A percentile compares a stretch with the other conserved stretches of the same genome.
Evolutionary conservation across 192 early-diverging fungal species (phyloP).

Genomic region (Umbelopsis vinacea): DNA sequence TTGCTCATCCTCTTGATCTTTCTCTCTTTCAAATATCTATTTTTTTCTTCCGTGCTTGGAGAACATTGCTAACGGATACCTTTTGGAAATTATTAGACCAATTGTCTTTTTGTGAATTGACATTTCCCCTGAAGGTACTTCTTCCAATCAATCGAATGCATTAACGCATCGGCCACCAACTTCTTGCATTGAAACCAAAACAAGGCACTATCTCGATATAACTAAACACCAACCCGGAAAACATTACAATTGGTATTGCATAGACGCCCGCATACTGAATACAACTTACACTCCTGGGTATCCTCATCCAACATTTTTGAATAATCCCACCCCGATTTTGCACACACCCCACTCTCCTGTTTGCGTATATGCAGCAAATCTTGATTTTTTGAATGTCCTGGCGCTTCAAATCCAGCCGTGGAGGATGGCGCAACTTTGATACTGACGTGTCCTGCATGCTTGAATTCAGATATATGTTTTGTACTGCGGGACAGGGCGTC

Average conservation of each 20-base stretch:
- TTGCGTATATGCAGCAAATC: slow-evolving; percentile 10
- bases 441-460: slow-evolving; percentile 14
- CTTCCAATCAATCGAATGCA: neutral
- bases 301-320: no score
- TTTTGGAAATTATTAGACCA: neutral
- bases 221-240: no score
- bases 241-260: no score
- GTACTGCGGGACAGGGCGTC: slow-evolving; percentile 22
- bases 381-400: slow-evolving; percentile 13
- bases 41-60: neutral
- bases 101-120: no score
- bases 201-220: no score
- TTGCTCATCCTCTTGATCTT: neutral
- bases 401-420: slow-evolving; percentile 21
- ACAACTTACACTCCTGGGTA: no score
- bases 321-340: no score
- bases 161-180: no score
- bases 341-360: no score
- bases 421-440: slow-evolving; percentile 21
- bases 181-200: no score
- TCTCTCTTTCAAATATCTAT: neutral
- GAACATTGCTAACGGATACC: neutral
- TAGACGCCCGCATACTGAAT: neutral
- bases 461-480: slow-evolving; percentile 19
- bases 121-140: neutral